These are phyloP conservation scores for Candida verbasci DNA, from an alignment of 805 yeast genomes.

Conservation along the genomic window DNA sequence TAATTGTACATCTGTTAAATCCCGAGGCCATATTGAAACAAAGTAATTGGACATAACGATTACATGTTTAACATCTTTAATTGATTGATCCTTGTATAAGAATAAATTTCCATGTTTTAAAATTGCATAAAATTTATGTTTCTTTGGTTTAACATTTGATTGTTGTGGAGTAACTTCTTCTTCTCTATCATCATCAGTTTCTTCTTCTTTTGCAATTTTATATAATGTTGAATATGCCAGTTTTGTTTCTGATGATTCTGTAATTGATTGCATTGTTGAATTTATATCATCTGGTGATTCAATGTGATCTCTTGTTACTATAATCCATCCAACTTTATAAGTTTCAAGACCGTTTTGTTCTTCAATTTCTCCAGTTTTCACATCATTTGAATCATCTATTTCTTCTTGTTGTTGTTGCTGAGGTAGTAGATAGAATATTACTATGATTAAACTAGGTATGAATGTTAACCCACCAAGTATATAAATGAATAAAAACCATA, in stretches of 20 bases:
- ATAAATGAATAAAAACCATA: conserved; percentile 4
- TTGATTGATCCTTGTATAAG: conserved; percentile 68
- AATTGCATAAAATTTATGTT: conserved; percentile 64
- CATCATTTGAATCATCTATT: conserved; percentile 8
- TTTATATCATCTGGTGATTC: conserved; percentile 44
- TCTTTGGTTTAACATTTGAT: conserved; percentile 29
- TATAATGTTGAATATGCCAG: conserved; percentile 61
- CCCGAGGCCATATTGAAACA: conserved; percentile 83
- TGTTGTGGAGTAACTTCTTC: background rate
- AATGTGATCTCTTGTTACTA: conserved; percentile 72
- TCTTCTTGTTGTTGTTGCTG: conserved; percentile 17
- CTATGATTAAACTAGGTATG: conserved; percentile 51
- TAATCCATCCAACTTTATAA: conserved; percentile 70
- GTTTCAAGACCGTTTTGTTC: conserved; percentile 68
- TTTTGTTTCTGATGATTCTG: conserved; percentile 39
- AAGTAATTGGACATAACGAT: conserved; percentile 68
- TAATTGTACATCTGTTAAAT: conserved; percentile 66
- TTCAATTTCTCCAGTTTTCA: conserved; percentile 60
- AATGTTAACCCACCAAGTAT: conserved; percentile 76
- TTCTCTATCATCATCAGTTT: background rate
- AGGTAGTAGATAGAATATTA: conserved; percentile 39
- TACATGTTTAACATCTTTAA: conserved; percentile 68
- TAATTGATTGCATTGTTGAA: conserved; percentile 40
- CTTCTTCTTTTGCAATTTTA: conserved; percentile 38
- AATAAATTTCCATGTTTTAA: conserved; percentile 85